These are phyloP conservation scores for Sugiyamaella qingdaonensis DNA, from an alignment of 805 yeast species.

Conservation along the genomic window DNA sequence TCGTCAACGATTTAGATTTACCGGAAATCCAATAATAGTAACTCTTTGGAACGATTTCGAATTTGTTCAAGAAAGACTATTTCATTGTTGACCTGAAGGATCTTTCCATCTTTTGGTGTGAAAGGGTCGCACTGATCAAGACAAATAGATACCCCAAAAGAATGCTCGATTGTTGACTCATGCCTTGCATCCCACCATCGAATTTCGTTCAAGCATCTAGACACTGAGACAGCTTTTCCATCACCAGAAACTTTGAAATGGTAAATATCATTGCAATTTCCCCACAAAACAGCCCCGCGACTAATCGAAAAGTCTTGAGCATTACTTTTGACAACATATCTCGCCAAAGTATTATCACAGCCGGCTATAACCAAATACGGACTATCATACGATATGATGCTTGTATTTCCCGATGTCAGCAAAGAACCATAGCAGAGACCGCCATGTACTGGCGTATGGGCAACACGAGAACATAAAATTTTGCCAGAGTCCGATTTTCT, in stretches of 20 bases:
- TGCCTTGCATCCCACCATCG: slow-evolving; percentile 13
- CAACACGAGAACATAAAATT: not conserved
- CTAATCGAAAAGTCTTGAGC: not conserved
- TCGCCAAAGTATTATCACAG: slow-evolving; percentile 7
- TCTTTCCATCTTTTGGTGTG: not conserved
- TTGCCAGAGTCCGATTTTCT: not conserved
- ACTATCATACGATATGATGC: slow-evolving; percentile 5
- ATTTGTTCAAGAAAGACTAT: not conserved
- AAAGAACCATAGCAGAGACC: slow-evolving; percentile 1
- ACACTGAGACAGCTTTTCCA: slow-evolving; percentile 13
- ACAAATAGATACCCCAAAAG: too few relatives aligned
- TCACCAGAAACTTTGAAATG: slow-evolving; percentile 5
- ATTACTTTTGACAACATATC: slow-evolving; percentile 3
- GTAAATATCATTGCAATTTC: slow-evolving; percentile 8
- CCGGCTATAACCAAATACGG: slow-evolving; percentile 13
- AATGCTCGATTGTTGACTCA: too few relatives aligned
- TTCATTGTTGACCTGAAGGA: not conserved
- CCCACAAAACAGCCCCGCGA: slow-evolving; percentile 6
- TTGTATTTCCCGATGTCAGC: not conserved
- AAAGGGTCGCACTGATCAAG: not conserved
- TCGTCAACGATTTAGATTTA: not conserved
- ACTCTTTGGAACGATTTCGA: not conserved
- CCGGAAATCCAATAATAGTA: not conserved
- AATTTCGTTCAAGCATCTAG: slow-evolving; percentile 8
- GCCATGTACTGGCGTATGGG: not conserved